phyloP scores from a whole-genome alignment of 1,284 basidiomycete genomes.

The Ganoderma sinense region DNA sequence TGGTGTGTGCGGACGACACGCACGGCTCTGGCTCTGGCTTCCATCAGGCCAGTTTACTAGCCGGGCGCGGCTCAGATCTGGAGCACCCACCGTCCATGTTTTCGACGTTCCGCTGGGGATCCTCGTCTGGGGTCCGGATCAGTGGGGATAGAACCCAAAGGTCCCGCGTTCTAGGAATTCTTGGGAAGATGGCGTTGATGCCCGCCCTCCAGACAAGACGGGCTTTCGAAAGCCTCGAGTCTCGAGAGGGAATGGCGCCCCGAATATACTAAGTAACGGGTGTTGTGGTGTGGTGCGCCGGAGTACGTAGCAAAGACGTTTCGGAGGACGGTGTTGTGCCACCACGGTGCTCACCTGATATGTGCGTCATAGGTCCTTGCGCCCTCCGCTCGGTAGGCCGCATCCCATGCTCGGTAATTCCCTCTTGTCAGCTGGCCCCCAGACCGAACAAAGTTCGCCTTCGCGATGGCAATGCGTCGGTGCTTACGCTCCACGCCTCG shows the following conservation, averaged over 20 bases:
- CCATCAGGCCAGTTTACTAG: neutral
- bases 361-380: neutral
- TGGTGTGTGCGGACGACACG: neutral
- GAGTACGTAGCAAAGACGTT: neutral
- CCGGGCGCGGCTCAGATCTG: constrained; percentile 1
- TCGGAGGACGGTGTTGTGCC: neutral
- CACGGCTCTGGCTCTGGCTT: neutral
- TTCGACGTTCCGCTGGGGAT: neutral
- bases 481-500: neutral
- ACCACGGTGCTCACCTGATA: neutral
- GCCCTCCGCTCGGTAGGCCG: neutral
- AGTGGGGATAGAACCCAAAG: neutral
- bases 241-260: neutral
- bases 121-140: neutral
- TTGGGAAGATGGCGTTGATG: neutral
- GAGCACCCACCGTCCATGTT: neutral
- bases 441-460: neutral
- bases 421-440: neutral
- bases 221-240: no score
- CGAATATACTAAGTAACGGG: neutral
- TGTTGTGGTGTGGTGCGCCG: neutral
- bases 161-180: neutral
- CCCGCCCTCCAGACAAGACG: neutral
- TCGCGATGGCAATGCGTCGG: neutral
- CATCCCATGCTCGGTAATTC: neutral